These are phyloP conservation scores for Phytophthora hibernalis DNA, from an alignment of 352 stramenopile genomes.

Conservation along the genomic window DNA sequence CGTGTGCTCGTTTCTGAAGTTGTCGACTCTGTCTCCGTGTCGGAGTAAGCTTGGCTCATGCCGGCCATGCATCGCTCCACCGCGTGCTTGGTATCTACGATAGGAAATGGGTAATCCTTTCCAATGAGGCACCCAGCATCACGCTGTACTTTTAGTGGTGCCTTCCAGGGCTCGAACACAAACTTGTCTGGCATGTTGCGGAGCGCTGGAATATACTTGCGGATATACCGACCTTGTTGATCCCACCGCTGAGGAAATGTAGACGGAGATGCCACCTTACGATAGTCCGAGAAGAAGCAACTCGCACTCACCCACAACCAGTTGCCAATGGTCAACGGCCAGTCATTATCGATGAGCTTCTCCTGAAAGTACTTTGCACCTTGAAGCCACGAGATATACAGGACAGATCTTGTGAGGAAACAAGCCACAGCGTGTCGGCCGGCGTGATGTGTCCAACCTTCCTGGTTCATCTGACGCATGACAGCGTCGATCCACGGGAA, in stretches of 20 bases:
- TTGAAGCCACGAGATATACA: constrained; percentile 95
- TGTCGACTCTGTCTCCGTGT: constrained; percentile 27
- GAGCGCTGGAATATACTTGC: constrained; percentile 92
- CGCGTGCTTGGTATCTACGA: constrained; percentile 92
- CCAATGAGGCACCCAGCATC: constrained; percentile 89
- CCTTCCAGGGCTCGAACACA: constrained; percentile 98
- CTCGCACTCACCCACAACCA: constrained; percentile 97
- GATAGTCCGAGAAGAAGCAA: constrained; percentile 97
- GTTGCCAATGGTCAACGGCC: constrained; percentile 97
- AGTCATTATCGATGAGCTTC: constrained; percentile 96
- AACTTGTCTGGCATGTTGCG: constrained; percentile 93
- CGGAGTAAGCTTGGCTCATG: constrained; percentile 73
- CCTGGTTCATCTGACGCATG: constrained; percentile 92
- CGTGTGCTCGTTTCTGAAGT: constrained; percentile 12
- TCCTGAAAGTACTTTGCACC: constrained; percentile 92
- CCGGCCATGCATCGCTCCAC: constrained; percentile 92
- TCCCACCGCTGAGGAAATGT: constrained; percentile 96
- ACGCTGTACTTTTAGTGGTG: constrained; percentile 88
- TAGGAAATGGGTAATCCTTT: constrained; percentile 95
- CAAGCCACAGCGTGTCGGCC: constrained; percentile 95
- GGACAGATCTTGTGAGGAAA: constrained; percentile 96
- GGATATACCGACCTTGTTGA: constrained; percentile 88
- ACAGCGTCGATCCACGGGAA: constrained; percentile 98
- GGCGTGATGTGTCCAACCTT: constrained; percentile 89
- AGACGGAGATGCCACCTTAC: constrained; percentile 93